Percentiles rank a stretch among this genome's conserved stretches.
Evolutionary conservation across 352 stramenopile species (phyloP).

Genomic region (Globisporangium rhizosaccharum): DNA sequence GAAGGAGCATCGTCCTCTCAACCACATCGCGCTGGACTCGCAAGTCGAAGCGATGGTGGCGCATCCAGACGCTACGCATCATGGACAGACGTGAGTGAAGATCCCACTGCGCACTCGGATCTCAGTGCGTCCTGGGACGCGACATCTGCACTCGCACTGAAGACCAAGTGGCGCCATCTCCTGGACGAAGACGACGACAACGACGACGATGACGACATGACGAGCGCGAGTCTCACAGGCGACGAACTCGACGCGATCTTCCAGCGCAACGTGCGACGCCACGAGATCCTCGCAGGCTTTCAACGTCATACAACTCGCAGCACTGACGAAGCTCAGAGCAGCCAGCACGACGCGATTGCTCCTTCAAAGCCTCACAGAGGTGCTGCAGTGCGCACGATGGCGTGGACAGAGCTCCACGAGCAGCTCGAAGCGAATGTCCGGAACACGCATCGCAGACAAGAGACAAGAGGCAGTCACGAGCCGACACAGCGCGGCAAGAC

Average conservation of each 20-base stretch:
- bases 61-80: constrained; percentile 7
- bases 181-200: constrained; percentile 14
- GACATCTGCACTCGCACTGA: not conserved
- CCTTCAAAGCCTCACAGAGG: no score
- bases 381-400: constrained; percentile 2
- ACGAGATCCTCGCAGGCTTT: constrained; percentile 57
- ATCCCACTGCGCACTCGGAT: not conserved
- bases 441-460: no score
- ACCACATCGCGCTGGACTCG: not conserved
- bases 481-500: not conserved
- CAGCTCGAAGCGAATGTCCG: constrained; percentile 27
- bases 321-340: not conserved
- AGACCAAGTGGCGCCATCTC: not conserved
- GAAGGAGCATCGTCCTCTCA: no score
- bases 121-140: not conserved
- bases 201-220: constrained; percentile 4
- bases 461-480: not conserved
- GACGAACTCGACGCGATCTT: constrained; percentile 54
- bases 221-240: constrained; percentile 24
- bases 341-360: not conserved
- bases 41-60: not conserved
- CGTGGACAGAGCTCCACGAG: constrained; percentile 35
- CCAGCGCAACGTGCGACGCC: constrained; percentile 49
- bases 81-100: not conserved
- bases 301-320: constrained; percentile 14